phyloP scores from a whole-genome alignment of 2,329 filamentous ascomycete genomes.

The Drechslerella coelobrocha region DNA sequence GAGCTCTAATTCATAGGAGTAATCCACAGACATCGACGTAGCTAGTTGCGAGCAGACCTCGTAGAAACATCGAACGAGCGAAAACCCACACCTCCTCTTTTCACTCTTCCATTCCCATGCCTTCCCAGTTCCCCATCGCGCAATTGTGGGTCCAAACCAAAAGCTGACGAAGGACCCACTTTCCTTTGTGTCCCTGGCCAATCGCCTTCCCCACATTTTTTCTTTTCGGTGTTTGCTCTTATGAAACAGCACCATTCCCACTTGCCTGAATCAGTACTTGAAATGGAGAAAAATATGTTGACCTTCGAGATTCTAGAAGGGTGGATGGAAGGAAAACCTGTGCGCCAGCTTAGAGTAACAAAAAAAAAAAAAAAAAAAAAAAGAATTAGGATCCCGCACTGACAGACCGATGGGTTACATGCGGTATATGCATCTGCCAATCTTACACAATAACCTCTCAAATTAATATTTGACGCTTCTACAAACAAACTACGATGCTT shows the following conservation, averaged over 20 bases:
- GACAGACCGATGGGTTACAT: background rate
- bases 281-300: constrained; percentile 39
- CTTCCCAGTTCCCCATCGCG: constrained; percentile 5
- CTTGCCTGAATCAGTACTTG: constrained; percentile 40
- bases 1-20: background rate
- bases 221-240: constrained; percentile 44
- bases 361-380: too few species aligned
- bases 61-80: too few species aligned
- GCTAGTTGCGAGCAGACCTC: too few species aligned
- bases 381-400: background rate
- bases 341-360: background rate
- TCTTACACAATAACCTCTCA: background rate
- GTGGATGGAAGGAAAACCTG: background rate
- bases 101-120: background rate
- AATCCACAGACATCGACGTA: too few species aligned
- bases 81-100: background rate
- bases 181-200: constrained; percentile 22
- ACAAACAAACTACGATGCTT: background rate
- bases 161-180: constrained; percentile 20
- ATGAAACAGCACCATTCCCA: constrained; percentile 40
- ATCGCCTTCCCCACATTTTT: constrained; percentile 29
- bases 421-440: background rate
- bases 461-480: constrained; percentile 1
- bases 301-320: constrained; percentile 21
- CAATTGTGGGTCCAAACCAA: constrained; percentile 8